Evolutionary conservation across 306 rosid genomes (phyloP).

Genomic region (Cicer pinnatifidum): DNA sequence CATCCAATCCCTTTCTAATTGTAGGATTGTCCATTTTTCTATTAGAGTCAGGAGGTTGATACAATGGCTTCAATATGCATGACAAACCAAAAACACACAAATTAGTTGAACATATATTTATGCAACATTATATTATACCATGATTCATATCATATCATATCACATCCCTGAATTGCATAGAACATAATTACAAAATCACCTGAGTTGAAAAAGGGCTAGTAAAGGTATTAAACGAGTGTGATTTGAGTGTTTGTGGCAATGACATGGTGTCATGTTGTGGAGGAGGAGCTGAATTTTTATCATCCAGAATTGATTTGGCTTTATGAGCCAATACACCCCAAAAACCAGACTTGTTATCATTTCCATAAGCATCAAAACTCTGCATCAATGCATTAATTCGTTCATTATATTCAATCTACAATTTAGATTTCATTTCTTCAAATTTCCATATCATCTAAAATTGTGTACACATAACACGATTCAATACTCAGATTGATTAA

Average conservation of each 20-base stretch:
- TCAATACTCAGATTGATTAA: not conserved
- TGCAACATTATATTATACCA: not conserved
- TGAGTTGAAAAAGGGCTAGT: slow-evolving; percentile 48
- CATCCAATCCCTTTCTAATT: slow-evolving; percentile 78
- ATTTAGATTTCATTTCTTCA: not conserved
- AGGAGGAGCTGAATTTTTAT: slow-evolving; percentile 49
- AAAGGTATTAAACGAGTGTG: slow-evolving; percentile 44
- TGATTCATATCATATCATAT: not conserved
- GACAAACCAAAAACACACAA: slow-evolving; percentile 27
- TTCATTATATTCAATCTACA: not conserved
- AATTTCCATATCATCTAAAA: not conserved
- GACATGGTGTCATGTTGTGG: slow-evolving; percentile 28
- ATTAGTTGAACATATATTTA: slow-evolving; percentile 9
- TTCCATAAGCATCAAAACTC: slow-evolving; percentile 62
- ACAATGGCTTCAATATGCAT: slow-evolving; percentile 51
- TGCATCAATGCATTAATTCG: slow-evolving; percentile 47
- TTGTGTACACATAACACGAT: not conserved
- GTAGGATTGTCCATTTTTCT: slow-evolving; percentile 69
- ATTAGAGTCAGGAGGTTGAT: slow-evolving; percentile 50
- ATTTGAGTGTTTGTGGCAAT: slow-evolving; percentile 43
- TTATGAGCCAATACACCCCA: slow-evolving; percentile 90
- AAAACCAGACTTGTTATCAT: slow-evolving; percentile 66
- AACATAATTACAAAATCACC: slow-evolving; percentile 49
- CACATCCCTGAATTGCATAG: not conserved
- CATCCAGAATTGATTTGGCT: slow-evolving; percentile 89